phyloP scores from a whole-genome alignment of 805 yeast genomes.

The Suhomyces sp. region DNA sequence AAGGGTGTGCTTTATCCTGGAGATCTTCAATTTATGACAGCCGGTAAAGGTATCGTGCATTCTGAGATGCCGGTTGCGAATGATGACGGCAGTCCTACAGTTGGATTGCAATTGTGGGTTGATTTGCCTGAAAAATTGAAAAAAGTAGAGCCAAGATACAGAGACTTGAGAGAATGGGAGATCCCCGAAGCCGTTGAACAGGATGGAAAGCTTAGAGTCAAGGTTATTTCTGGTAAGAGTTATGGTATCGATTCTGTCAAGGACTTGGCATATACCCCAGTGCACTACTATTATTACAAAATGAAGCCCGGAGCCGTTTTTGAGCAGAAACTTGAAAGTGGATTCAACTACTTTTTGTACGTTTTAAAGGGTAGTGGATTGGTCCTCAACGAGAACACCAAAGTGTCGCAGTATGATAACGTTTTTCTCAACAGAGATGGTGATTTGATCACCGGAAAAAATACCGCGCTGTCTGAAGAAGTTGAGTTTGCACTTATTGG shows the following conservation, averaged over 20 bases:
- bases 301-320: conserved; percentile 65
- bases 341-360: conserved; percentile 70
- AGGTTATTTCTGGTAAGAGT: conserved; percentile 74
- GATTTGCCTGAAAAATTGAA: conserved; percentile 69
- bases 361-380: conserved; percentile 57
- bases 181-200: conserved; percentile 67
- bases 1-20: conserved; percentile 75
- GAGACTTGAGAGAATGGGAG: conserved; percentile 68
- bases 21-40: conserved; percentile 91
- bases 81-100: conserved; percentile 43
- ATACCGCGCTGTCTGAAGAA: conserved; percentile 23
- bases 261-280: conserved; percentile 80
- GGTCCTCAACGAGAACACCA: conserved; percentile 40
- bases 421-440: conserved; percentile 73
- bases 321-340: conserved; percentile 54
- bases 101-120: conserved; percentile 86
- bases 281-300: conserved; percentile 65
- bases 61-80: conserved; percentile 76
- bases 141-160: conserved; percentile 66
- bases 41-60: conserved; percentile 84
- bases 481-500: conserved; percentile 71
- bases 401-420: conserved; percentile 45
- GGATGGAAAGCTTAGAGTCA: conserved; percentile 58
- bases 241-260: conserved; percentile 70
- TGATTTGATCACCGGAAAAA: conserved; percentile 44